Conservation (phyloP, 1,284 basidiomycete genomes). For the Crepidotus sp. region DNA sequence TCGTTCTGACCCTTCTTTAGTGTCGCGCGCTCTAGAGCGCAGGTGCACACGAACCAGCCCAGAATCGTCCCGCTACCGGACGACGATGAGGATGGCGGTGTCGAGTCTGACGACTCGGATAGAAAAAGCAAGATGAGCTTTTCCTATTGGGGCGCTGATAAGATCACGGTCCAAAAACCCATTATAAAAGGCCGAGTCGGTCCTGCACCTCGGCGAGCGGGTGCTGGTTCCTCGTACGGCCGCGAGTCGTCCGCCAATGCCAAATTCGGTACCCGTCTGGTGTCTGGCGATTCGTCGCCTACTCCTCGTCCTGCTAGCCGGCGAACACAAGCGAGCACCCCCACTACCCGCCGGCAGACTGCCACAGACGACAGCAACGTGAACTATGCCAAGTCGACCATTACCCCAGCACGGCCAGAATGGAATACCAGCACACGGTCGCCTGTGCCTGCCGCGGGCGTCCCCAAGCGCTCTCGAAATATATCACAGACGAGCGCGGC, state of each 20-base stretch:
- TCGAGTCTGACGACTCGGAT: constrained; percentile 75
- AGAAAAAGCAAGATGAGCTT: constrained; percentile 87
- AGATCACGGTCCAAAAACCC: constrained; percentile 75
- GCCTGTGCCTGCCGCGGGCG: constrained; percentile 30
- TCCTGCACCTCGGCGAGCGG: constrained; percentile 36
- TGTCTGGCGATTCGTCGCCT: constrained; percentile 44
- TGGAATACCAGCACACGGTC: constrained; percentile 56
- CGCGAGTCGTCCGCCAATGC: constrained; percentile 77
- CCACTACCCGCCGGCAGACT: constrained; percentile 38
- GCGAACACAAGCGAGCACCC: constrained; percentile 43
- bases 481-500: constrained; percentile 60
- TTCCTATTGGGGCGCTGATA: constrained; percentile 84
- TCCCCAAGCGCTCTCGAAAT: constrained; percentile 51
- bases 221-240: constrained; percentile 45
- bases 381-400: constrained; percentile 57
- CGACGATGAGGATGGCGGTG: constrained; percentile 48
- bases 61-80: constrained; percentile 64
- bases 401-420: constrained; percentile 46
- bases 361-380: constrained; percentile 43
- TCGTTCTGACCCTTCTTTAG: constrained; percentile 28
- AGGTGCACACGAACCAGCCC: constrained; percentile 49
- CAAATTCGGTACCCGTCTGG: constrained; percentile 71
- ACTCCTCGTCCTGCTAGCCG: constrained; percentile 55
- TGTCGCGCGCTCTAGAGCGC: constrained; percentile 58
- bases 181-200: constrained; percentile 43